Evolutionary conservation across 352 stramenopile species (phyloP).

Genomic region (Phytopythium litorale): DNA sequence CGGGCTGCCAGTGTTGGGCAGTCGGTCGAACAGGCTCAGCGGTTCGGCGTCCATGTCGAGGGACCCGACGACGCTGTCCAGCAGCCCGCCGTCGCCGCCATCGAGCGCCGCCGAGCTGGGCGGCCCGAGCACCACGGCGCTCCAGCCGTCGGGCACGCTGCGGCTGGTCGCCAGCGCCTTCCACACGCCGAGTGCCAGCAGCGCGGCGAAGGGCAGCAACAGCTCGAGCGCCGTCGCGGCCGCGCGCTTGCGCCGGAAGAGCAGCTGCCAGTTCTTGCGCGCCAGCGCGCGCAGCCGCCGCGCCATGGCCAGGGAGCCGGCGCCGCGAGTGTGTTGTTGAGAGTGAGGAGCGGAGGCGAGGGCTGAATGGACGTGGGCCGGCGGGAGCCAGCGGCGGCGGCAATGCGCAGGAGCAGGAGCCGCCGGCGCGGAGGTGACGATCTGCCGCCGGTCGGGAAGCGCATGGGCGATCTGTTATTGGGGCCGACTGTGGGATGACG

Average conservation of each 20-base stretch:
- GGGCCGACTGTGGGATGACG: background rate
- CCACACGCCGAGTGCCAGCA: conserved; percentile 14
- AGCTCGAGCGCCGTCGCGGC: conserved; percentile 18
- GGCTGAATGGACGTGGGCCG: too few species aligned
- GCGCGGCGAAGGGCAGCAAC: conserved; percentile 13
- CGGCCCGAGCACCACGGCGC: background rate
- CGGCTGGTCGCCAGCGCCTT: conserved; percentile 8
- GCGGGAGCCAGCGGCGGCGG: too few species aligned
- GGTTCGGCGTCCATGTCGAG: background rate
- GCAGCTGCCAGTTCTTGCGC: conserved; percentile 15
- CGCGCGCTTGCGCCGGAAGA: conserved; percentile 17
- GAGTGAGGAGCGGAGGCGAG: too few species aligned
- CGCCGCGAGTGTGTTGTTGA: too few species aligned
- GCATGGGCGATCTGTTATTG: conserved; percentile 1
- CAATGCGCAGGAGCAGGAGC: background rate
- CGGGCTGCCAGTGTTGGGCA: background rate
- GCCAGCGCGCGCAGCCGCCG: conserved; percentile 2
- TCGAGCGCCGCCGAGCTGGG: conserved; percentile 1
- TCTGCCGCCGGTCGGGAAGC: background rate
- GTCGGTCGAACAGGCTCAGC: background rate
- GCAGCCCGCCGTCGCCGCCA: conserved; percentile 4
- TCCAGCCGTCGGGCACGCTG: conserved; percentile 19
- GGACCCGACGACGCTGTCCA: conserved; percentile 5
- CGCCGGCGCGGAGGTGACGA: background rate
- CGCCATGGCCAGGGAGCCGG: too few species aligned